Base-by-base conservation (phyloP, 2,329 filamentous ascomycete genomes). In the Daldinia sp. region DNA sequence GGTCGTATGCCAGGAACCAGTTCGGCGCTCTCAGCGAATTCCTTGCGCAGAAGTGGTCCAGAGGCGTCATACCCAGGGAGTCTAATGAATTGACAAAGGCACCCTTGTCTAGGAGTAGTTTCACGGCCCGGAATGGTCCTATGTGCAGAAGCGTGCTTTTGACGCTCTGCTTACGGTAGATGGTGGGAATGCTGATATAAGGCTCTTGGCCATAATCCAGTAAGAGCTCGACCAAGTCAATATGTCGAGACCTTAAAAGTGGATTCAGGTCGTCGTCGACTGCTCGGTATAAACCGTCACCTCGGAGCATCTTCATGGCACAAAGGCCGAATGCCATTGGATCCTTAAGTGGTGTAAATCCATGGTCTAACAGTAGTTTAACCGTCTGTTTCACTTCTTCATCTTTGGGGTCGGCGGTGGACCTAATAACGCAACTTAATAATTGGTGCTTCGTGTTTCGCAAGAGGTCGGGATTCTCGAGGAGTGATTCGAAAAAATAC, bases 401-500 rank as follows among this genome's bases (percentile, higher is more conserved):
- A 5, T 46, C 35, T 7, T 13, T 46, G 6, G n/a, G 6, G 2
- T 35, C 30, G 1, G 15, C 35, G 4, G 18, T 30, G 26, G 20
- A 42, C 28, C 26, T 56, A 39, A 54, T 44, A 37, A 46, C 13
- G 50, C 26, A 30, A 15, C 53, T 62, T 0, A 68, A 15, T 3
- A 68, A 26, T n/a, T 12, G 10, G 3, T 55, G 46, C 15, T 4
- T 44, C 12, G 39, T 62, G 0, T 62, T 39, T 23, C 57, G 62
- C 6, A 65, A 15, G 20, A 68, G 41, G 26, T 60, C 41, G n/a
- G 66, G 62, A 5, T 57, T 41, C 4, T 50, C 39, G 1, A 3
- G 5, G 26, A 68, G 26, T 3, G 58, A 62, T 42, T 68, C 66
- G 4, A 51, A 48, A 3, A 68, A 37, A 37, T 68, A 65, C n/a